Base-by-base conservation (phyloP, 2,329 filamentous ascomycete genomes). In the Penicillium sp. region DNA sequence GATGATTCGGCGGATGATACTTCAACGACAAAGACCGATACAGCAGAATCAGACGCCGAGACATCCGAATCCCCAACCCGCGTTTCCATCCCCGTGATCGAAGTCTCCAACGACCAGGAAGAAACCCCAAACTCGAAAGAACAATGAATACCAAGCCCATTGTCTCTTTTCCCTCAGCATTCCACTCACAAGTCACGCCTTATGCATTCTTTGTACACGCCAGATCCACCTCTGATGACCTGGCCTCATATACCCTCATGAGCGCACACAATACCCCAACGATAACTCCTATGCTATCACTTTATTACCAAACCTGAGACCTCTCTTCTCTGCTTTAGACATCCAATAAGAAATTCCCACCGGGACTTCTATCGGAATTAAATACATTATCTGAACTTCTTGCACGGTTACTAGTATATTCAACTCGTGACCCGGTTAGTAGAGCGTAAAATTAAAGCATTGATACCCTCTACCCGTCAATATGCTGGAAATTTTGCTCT, bases 81-180 rank as follows among this genome's bases (percentile, higher is more conserved):
- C 5, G 27, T 55, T 8, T 54, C 60, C 4, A 63, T 63, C 7
- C 61, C 61, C 2, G 29, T 50, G 33, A 62, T 63, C n/a, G 58
- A 63, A 51, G 58, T 63, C 2, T 63, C 61, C 2, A 55, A 51
- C n/a, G 59, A 58, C 24, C 44, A 51, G 18, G 55, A 54, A 8
- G 36, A 50, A 13, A 43, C 42, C n/a, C n/a, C n/a, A 8, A 42
- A 42, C 12, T n/a, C 39, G 15, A 10, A 42, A 24, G n/a, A 42
- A 42, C 7, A 29, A 42, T 42, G 15, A 42, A 23, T 23, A 9
- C 5, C 9, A 17, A 26, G 15, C 23, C 13, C 8, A 20, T n/a
- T 24, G 9, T 4, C 21, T 26, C 21, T 26, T 40, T 2, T 1
- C 2, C 15, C 7, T 8, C 39, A 9, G 15, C 39, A 29, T 15